Evolutionary conservation across 139 green algal species (phyloP), one percentile per base, ranked within the genome.

Genomic region (Coccomyxa sp.): DNA sequence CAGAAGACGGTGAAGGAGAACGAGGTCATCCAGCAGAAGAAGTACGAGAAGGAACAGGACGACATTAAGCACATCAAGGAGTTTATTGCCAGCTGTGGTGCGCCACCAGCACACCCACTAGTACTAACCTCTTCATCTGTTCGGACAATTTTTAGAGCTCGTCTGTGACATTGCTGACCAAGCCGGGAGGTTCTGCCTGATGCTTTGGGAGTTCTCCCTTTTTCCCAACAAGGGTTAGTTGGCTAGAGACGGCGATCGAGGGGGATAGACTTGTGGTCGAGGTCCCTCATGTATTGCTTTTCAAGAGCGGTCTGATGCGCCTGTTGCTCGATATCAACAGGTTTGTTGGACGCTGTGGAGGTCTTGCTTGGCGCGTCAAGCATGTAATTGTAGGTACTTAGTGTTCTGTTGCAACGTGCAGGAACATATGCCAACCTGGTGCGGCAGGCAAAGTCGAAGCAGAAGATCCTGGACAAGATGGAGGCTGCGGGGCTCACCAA

Each of bases 381-480:
- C 38, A 51, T 51, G 38, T 51, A 51, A 11, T 51, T 11, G 38
- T 7, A 51, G 38, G 38, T 51, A 7, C 38, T 51, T 11, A 51
- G 7, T 51, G 38, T 51, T 51, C 38, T 11, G 38, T 51, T 51
- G 38, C 38, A 7, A 51, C 38, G 38, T 51, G 38, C 38, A 51
- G 38, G 88, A 85, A 94, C 91, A 38, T 94, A 94, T 76, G 84
- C 92, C 81, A 96, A 96, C 85, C 85, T 96, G 80, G 92, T 93
- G 68, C 91, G 91, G 84, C 93, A 97, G 85, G 93, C 93, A 16
- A 92, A 96, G 89, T 92, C 81, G 68, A 99, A 98, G 88, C 91
- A 99, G 91, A 99, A 99, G 88, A 97, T 92, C 51, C 87, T 99
- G 79, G 96, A 92, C 30, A 99, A 99, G 89, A 98, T 98, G 95